These are phyloP conservation scores for Shiraia sp. DNA, from an alignment of 2,329 filamentous ascomycete genomes.

Conservation along the genomic window DNA sequence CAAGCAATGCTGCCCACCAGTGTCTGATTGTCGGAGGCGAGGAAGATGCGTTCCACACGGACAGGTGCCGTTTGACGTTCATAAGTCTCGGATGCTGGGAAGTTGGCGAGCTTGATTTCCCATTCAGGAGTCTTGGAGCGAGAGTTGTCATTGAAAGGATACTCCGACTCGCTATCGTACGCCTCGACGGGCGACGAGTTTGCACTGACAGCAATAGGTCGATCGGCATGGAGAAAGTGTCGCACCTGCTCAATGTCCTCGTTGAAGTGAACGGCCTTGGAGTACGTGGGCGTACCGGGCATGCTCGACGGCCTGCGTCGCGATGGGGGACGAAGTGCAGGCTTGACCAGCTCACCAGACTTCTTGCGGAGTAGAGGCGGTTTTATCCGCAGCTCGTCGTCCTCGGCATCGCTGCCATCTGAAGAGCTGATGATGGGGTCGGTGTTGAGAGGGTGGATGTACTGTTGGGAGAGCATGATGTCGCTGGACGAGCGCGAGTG, in stretches of 20 bases:
- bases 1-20: constrained; percentile 83
- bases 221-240: constrained; percentile 92
- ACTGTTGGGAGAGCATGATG: constrained; percentile 53
- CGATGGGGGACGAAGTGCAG: constrained; percentile 81
- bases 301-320: constrained; percentile 87
- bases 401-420: constrained; percentile 60
- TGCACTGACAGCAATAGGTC: constrained; percentile 93
- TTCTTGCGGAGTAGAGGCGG: constrained; percentile 98
- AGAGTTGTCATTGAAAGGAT: constrained; percentile 71
- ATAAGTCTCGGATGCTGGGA: constrained; percentile 66
- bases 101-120: constrained; percentile 85
- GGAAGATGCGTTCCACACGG: constrained; percentile 82
- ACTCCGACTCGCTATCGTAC: constrained; percentile 86
- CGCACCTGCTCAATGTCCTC: constrained; percentile 94
- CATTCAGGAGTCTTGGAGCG: constrained; percentile 66
- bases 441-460: constrained; percentile 47
- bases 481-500: constrained; percentile 65
- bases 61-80: constrained; percentile 68
- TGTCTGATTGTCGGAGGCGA: constrained; percentile 85
- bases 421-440: constrained; percentile 50
- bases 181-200: constrained; percentile 87
- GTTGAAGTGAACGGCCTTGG: constrained; percentile 98
- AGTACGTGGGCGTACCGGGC: constrained; percentile 94
- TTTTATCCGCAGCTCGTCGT: constrained; percentile 64
- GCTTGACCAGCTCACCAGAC: constrained; percentile 93